Evolutionary conservation across 1,284 basidiomycete genomes (phyloP).

Genomic region (Ustilago xerochloae): DNA sequence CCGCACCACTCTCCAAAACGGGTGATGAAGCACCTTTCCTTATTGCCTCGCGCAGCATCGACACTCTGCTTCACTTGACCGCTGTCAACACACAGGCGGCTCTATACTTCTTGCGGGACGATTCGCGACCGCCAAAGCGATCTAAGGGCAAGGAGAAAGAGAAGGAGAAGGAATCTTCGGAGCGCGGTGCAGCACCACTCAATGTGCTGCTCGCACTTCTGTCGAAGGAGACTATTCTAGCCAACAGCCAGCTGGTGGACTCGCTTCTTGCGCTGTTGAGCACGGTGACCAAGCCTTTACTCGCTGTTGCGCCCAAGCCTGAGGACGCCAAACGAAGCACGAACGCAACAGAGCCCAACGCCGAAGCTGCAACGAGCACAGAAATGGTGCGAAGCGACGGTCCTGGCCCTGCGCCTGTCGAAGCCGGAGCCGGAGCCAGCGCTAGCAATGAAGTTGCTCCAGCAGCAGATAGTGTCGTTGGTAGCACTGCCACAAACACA

Average conservation of each 20-base stretch:
- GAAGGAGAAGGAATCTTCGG: conserved; percentile 32
- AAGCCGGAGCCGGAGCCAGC: background rate
- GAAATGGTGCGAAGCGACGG: conserved; percentile 39
- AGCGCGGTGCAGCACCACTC: conserved; percentile 52
- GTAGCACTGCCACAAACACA: background rate
- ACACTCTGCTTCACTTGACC: conserved; percentile 61
- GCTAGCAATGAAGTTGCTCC: conserved; percentile 4
- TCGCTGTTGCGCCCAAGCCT: conserved; percentile 19
- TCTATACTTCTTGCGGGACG: conserved; percentile 64
- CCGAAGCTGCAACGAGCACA: conserved; percentile 26
- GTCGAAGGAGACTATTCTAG: conserved; percentile 60
- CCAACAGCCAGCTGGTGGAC: conserved; percentile 63
- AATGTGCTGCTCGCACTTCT: conserved; percentile 61
- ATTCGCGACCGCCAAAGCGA: conserved; percentile 51
- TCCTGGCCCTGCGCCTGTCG: background rate
- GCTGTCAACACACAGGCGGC: conserved; percentile 58
- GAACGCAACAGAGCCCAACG: background rate
- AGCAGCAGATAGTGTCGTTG: conserved; percentile 1
- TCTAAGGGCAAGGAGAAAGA: conserved; percentile 59
- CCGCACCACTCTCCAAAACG: conserved; percentile 61
- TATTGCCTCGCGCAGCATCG: conserved; percentile 65
- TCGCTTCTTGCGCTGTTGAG: conserved; percentile 62
- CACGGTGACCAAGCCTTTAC: conserved; percentile 62
- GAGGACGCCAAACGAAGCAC: conserved; percentile 13
- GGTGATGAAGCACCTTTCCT: conserved; percentile 67